phyloP scores from a whole-genome alignment of 257 asterid species.

The Scutellaria minor region DNA sequence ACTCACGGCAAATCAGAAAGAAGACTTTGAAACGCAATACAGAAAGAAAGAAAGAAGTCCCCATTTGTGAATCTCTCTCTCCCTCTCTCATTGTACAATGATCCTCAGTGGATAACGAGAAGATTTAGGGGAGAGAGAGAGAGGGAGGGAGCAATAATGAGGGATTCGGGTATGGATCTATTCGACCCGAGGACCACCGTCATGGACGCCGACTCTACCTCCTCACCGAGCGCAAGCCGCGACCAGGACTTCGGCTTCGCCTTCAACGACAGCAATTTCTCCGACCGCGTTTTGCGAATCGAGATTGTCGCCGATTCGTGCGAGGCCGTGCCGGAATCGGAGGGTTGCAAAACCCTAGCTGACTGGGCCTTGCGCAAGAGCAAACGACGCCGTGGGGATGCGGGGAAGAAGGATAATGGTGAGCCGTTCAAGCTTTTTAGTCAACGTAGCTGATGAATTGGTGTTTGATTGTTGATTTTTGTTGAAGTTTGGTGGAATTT shows the following conservation, averaged over 20 bases:
- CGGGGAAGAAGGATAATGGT: slow-evolving; percentile 55
- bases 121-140: slow-evolving; percentile 25
- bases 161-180: slow-evolving; percentile 77
- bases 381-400: slow-evolving; percentile 76
- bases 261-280: slow-evolving; percentile 83
- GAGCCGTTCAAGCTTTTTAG: slow-evolving; percentile 33
- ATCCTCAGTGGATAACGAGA: slow-evolving; percentile 38
- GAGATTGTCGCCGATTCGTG: slow-evolving; percentile 69
- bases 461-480: slow-evolving; percentile 22
- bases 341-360: slow-evolving; percentile 60
- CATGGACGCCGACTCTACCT: slow-evolving; percentile 60
- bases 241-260: slow-evolving; percentile 89
- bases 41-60: slow-evolving; percentile 23
- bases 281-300: slow-evolving; percentile 80
- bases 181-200: slow-evolving; percentile 77
- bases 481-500: slow-evolving; percentile 1
- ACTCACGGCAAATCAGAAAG: slow-evolving; percentile 33
- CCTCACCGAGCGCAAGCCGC: slow-evolving; percentile 53
- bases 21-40: slow-evolving; percentile 29
- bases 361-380: slow-evolving; percentile 81
- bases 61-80: slow-evolving; percentile 31
- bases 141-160: slow-evolving; percentile 43
- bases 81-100: slow-evolving; percentile 33
- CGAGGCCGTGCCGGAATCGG: slow-evolving; percentile 47
- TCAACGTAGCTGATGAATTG: slow-evolving; percentile 12